A percentile compares a stretch with the other conserved stretches of the same genome.
phyloP scores from a whole-genome alignment of 108 stramenopile genomes.

The Skeletonema potamos region DNA sequence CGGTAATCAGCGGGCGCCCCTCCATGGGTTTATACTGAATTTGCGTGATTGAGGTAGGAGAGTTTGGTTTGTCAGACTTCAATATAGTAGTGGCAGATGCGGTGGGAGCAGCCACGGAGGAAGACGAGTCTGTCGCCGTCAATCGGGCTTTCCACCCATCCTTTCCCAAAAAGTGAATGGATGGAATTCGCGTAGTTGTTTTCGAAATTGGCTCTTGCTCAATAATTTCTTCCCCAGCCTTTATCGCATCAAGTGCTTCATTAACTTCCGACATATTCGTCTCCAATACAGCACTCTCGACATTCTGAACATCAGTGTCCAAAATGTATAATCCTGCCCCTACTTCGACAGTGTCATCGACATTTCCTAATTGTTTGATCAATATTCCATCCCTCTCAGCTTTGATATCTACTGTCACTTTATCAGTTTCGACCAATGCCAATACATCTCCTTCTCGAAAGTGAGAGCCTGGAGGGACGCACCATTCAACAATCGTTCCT shows the following conservation, averaged over 20 bases:
- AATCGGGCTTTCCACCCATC: conserved; percentile 66
- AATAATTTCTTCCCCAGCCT: conserved; percentile 3
- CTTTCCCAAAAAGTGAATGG: conserved; percentile 93
- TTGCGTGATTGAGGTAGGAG: conserved; percentile 20
- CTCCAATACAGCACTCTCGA: conserved; percentile 22
- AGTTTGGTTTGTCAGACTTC: conserved; percentile 20
- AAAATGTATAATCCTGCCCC: conserved; percentile 76
- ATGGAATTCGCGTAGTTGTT: conserved; percentile 52
- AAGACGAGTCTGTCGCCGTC: neutral
- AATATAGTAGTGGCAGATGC: conserved; percentile 4
- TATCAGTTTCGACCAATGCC: conserved; percentile 89
- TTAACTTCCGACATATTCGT: conserved; percentile 24
- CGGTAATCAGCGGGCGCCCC: conserved; percentile 81
- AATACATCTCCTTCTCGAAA: conserved; percentile 86
- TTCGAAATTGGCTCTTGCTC: conserved; percentile 19
- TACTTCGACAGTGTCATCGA: conserved; percentile 86
- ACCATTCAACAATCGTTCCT: conserved; percentile 92
- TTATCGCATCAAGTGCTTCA: conserved; percentile 12
- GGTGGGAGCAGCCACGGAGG: conserved; percentile 10
- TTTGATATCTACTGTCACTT: conserved; percentile 94
- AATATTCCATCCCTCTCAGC: conserved; percentile 78
- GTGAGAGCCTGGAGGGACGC: conserved; percentile 62
- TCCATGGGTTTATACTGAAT: conserved; percentile 61
- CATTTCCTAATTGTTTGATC: conserved; percentile 66
- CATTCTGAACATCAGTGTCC: conserved; percentile 68